phyloP scores from a whole-genome alignment of 306 rosid genomes.

The Acacia crassicarpa region DNA sequence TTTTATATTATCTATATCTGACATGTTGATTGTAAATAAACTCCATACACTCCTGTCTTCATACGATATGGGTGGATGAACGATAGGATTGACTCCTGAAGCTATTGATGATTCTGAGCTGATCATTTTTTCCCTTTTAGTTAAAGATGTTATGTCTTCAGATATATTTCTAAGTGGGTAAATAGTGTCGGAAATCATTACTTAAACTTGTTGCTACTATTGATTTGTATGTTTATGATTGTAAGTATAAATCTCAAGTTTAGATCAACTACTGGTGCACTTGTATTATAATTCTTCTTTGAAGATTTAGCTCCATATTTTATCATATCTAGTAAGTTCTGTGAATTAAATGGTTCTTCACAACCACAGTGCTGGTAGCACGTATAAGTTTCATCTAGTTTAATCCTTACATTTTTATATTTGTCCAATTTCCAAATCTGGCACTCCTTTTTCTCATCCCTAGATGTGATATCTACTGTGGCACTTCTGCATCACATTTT shows the following conservation, averaged over 20 bases:
- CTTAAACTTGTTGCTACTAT: background rate
- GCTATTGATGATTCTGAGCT: background rate
- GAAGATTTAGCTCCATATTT: background rate
- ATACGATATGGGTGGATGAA: background rate
- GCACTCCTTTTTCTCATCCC: background rate
- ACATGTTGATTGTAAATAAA: background rate
- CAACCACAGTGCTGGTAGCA: background rate
- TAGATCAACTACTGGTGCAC: background rate
- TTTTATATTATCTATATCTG: background rate
- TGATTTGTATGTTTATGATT: background rate
- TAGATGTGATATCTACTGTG: background rate
- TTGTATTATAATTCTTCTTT: background rate
- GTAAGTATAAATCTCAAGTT: background rate
- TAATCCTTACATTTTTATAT: background rate
- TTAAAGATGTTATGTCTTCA: background rate
- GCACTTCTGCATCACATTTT: conserved; percentile 17
- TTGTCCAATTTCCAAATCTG: background rate
- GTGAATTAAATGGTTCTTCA: background rate
- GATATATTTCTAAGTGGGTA: background rate
- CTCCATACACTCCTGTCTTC: background rate
- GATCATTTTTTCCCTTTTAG: background rate
- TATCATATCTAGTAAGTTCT: background rate
- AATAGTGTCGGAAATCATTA: background rate
- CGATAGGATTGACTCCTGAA: background rate
- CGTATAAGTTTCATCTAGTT: background rate